phyloP scores from a whole-genome alignment of 805 yeast genomes.

The Middelhovenomyces tepae region DNA sequence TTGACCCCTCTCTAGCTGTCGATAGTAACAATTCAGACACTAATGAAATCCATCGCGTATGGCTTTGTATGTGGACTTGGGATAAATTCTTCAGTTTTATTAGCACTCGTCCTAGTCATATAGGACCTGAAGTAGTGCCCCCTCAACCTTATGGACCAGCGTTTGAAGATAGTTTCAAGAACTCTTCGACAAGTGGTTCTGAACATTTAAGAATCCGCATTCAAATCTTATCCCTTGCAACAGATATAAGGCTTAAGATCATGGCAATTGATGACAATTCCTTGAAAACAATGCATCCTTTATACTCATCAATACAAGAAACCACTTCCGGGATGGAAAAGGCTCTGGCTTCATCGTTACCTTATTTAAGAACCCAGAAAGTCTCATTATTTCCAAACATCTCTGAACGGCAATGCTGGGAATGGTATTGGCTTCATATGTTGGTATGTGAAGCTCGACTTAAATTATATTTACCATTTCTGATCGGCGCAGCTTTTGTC shows the following conservation, averaged over 20 bases:
- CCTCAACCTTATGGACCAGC: slow-evolving; percentile 6
- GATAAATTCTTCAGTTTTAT: slow-evolving; percentile 10
- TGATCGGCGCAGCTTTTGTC: background rate
- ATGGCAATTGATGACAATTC: no score
- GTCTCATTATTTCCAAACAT: no score
- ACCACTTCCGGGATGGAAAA: no score
- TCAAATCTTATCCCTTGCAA: no score
- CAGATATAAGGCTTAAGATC: no score
- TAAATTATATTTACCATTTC: slow-evolving; percentile 5
- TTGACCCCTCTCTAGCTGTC: slow-evolving; percentile 8
- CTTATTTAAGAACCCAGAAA: no score
- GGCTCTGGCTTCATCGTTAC: no score
- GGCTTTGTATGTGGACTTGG: slow-evolving; percentile 5
- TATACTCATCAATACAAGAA: no score
- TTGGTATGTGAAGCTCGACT: slow-evolving; percentile 1
- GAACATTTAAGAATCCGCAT: no score
- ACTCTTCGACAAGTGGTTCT: no score
- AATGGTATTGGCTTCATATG: slow-evolving; percentile 6
- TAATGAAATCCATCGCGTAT: slow-evolving; percentile 7
- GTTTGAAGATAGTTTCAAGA: no score
- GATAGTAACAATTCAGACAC: slow-evolving; percentile 4
- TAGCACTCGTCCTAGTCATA: slow-evolving; percentile 5
- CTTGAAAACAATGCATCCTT: no score
- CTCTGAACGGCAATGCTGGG: slow-evolving; percentile 2
- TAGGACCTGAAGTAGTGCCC: background rate